Percentiles rank a stretch among this genome's conserved stretches.
phyloP scores from a whole-genome alignment of 192 early-diverging fungal species.

The Dissophora ornata region DNA sequence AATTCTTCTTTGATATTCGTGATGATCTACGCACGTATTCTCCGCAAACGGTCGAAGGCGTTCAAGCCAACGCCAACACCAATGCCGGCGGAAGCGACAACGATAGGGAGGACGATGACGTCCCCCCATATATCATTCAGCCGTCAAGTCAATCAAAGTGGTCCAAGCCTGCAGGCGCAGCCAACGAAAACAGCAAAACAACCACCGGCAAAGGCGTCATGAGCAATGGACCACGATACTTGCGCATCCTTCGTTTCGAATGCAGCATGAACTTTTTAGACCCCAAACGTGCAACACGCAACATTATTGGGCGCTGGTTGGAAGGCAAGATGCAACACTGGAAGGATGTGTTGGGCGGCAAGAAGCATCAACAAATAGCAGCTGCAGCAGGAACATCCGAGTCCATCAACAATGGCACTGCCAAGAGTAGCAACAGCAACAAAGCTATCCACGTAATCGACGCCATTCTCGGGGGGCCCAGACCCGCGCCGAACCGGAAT shows the following conservation, averaged over 20 bases:
- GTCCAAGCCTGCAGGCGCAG: no score
- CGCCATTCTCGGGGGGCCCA: constrained; percentile 9
- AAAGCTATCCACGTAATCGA: constrained; percentile 18
- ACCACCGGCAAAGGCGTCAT: not conserved
- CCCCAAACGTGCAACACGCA: constrained; percentile 40
- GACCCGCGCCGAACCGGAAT: no score
- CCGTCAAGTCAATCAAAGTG: no score
- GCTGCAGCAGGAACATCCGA: not conserved
- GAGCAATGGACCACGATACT: constrained; percentile 27
- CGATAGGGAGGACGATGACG: no score
- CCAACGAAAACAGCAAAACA: not conserved
- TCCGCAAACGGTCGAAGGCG: not conserved
- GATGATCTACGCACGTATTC: constrained; percentile 4
- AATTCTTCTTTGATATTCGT: constrained; percentile 20
- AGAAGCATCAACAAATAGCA: constrained; percentile 1
- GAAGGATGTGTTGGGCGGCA: constrained; percentile 32
- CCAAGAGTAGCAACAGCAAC: not conserved
- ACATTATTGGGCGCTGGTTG: constrained; percentile 43
- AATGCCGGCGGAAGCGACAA: not conserved
- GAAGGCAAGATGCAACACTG: constrained; percentile 50
- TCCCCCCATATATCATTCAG: no score
- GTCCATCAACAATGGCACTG: not conserved
- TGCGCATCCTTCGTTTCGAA: constrained; percentile 26
- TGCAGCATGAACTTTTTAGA: constrained; percentile 57
- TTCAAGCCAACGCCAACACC: not conserved